These are phyloP conservation scores for Boletus reticulatus DNA, from an alignment of 768 basidiomycete species.

Conservation along the genomic window DNA sequence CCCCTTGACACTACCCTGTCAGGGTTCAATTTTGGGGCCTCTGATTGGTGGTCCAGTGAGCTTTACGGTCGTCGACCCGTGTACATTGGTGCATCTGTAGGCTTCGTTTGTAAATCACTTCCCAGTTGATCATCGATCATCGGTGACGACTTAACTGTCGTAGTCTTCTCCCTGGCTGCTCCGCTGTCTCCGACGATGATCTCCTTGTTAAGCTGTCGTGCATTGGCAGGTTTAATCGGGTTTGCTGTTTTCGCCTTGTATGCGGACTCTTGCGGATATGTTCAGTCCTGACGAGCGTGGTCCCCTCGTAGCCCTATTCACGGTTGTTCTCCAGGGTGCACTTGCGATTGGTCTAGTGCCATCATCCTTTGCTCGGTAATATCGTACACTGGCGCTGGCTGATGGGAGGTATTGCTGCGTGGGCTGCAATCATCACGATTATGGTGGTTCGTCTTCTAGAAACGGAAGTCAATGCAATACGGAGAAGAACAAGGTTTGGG, in stretches of 20 bases:
- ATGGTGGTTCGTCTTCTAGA: conserved; percentile 20
- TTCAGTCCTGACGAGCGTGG: conserved; percentile 24
- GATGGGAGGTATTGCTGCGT: conserved; percentile 19
- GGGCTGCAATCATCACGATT: conserved; percentile 17
- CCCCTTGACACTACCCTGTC: not conserved
- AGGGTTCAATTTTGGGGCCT: conserved; percentile 23
- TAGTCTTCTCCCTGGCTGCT: conserved; percentile 21
- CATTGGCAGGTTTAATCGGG: conserved; percentile 19
- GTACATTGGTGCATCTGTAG: conserved; percentile 19
- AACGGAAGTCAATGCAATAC: conserved; percentile 19
- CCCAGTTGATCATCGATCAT: not conserved
- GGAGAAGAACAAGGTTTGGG: conserved; percentile 3
- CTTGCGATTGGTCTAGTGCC: conserved; percentile 27
- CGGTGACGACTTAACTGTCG: not conserved
- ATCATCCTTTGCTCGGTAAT: conserved; percentile 19
- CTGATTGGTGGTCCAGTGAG: conserved; percentile 24
- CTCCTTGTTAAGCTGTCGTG: conserved; percentile 18
- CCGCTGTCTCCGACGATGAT: conserved; percentile 19
- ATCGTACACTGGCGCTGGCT: conserved; percentile 22
- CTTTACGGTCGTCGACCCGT: conserved; percentile 21
- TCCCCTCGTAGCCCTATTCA: conserved; percentile 23
- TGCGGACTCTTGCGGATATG: conserved; percentile 25
- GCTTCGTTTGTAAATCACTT: conserved; percentile 15
- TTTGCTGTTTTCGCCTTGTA: conserved; percentile 22
- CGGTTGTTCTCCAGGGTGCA: conserved; percentile 25